These are phyloP conservation scores for Trametes cingulata DNA, from an alignment of 768 basidiomycete genomes.

Conservation along the genomic window DNA sequence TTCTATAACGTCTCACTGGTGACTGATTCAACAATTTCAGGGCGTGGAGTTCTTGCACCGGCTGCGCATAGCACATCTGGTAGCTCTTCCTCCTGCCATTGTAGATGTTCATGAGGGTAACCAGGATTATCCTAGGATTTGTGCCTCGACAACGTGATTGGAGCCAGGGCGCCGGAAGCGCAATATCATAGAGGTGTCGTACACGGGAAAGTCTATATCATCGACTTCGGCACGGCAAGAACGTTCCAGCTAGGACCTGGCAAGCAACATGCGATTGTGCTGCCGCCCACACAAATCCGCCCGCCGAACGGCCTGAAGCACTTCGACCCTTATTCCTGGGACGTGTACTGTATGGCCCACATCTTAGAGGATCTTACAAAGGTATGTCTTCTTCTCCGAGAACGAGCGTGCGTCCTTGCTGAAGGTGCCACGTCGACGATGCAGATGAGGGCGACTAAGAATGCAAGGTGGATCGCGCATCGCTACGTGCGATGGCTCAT, in stretches of 20 bases:
- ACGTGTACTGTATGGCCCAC: background rate
- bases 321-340: slow-evolving; percentile 1
- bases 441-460: no score
- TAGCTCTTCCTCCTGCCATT: background rate
- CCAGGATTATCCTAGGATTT: background rate
- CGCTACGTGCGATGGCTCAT: no score
- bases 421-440: no score
- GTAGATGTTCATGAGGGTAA: background rate
- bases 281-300: background rate
- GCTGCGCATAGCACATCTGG: background rate
- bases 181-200: background rate
- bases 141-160: background rate
- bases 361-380: no score
- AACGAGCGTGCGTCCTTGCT: no score
- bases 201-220: background rate
- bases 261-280: background rate
- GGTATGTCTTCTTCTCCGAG: no score
- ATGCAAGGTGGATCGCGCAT: no score
- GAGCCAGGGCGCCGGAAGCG: background rate
- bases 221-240: background rate
- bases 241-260: background rate
- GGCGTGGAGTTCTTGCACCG: slow-evolving; percentile 3
- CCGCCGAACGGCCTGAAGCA: background rate
- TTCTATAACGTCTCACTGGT: background rate
- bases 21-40: background rate